phyloP scores from a whole-genome alignment of 148 eudicot genomes.

The Rhododendron ferrugineum region DNA sequence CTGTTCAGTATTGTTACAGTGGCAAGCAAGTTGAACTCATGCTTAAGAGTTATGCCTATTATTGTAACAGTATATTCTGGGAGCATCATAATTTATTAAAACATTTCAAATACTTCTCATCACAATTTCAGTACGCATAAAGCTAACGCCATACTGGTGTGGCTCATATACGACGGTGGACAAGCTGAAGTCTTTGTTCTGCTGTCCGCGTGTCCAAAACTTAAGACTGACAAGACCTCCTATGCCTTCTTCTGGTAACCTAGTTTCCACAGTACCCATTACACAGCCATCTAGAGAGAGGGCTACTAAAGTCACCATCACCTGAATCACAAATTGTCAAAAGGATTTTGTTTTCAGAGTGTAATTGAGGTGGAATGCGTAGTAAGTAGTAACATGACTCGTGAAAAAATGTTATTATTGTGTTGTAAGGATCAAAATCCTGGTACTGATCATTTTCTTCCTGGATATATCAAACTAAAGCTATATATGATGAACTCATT shows the following conservation, averaged over 20 bases:
- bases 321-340: constrained; percentile 36
- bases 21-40: neutral
- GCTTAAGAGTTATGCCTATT: neutral
- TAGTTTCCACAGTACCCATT: constrained; percentile 83
- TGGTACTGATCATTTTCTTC: neutral
- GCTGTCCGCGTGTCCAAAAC: constrained; percentile 64
- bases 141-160: constrained; percentile 57
- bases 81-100: neutral
- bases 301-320: constrained; percentile 61
- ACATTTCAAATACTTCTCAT: neutral
- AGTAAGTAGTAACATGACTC: neutral
- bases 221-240: constrained; percentile 86
- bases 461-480: neutral
- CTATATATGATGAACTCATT: neutral
- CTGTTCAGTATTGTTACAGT: neutral
- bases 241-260: constrained; percentile 85
- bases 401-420: neutral
- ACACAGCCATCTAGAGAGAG: constrained; percentile 73
- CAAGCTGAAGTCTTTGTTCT: constrained; percentile 62
- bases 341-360: neutral
- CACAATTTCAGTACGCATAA: neutral
- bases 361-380: neutral
- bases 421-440: neutral
- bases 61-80: neutral
- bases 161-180: constrained; percentile 92